Base-by-base conservation (phyloP, 495 filamentous ascomycete genomes). In the Sphaerosporella brunnea region DNA sequence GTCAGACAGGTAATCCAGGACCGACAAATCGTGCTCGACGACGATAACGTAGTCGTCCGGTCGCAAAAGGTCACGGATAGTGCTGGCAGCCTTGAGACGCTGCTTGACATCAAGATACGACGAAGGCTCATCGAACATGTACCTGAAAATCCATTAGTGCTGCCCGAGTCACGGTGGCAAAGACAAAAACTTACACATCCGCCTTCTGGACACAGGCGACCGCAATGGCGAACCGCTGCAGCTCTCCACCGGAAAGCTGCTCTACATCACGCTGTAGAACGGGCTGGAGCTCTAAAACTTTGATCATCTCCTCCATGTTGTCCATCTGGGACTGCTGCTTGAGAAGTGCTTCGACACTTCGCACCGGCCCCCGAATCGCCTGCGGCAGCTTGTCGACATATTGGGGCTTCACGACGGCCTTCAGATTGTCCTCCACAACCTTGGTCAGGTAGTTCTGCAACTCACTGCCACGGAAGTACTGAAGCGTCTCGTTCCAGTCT, bases 401-500 rank as follows among this genome's bases (percentile, higher is more conserved):
- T 69, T 97, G 92, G 53, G 90, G 90, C 73, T 97, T 97, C 47
- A 93, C 84, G 35, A 96, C 84, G 41, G 92, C 85, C 71, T 95
- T 95, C 45, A 97, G 68, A 53, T 96, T 73, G 59, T 97, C 90
- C 62, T 97, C 90, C 34, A 97, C 71, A 8, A 97, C 73, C 67
- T 96, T 97, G 49, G 90, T 97, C 64, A 96, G 94, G 67, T 96
- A 96, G 68, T 97, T 97, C 67, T 97, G 90, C 56, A 97, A 64
- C 62, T 97, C 92, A 24, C 88, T 95, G 43, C 90, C 90, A 62
- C 90, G 77, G 73, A 94, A 97, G 65, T 96, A 84, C 66, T 86
- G 92, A 67, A 97, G 70, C 42, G 96, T 93, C 66, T 96, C 92
- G 65, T 96, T 87, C 90, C 90, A 97, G 62, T 97, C 90, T 2